These are phyloP conservation scores for Vitellaria paradoxa DNA, from an alignment of 179 eudicot species.

Conservation along the genomic window DNA sequence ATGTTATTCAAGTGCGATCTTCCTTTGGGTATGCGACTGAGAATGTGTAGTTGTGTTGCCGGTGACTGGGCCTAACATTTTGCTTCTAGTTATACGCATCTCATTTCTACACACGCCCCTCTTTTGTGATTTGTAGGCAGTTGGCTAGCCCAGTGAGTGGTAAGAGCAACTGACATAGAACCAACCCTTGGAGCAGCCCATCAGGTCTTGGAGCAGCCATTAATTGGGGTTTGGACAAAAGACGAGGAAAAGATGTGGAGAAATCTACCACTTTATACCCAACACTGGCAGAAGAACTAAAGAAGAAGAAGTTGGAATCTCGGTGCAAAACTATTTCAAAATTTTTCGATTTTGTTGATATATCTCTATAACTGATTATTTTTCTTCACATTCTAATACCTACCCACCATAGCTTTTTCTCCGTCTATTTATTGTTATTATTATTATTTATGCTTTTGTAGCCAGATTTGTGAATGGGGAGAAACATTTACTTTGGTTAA, in stretches of 20 bases:
- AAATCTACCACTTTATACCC: conserved; percentile 58
- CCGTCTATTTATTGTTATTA: no score
- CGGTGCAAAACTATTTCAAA: conserved; percentile 92
- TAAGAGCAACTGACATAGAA: no score
- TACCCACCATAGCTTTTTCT: no score
- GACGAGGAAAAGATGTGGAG: conserved; percentile 58
- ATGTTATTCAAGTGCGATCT: no score
- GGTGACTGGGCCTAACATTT: no score
- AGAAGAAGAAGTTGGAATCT: conserved; percentile 84
- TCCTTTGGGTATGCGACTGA: no score
- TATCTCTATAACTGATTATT: conserved; percentile 33
- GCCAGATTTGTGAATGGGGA: no score
- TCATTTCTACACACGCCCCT: no score
- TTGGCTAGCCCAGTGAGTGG: conserved; percentile 78
- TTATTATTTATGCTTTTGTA: not conserved
- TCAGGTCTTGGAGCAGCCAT: conserved; percentile 98
- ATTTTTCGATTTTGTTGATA: conserved; percentile 87
- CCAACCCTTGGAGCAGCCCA: no score
- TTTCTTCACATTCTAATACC: not conserved
- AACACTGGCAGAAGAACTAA: conserved; percentile 37
- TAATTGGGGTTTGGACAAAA: conserved; percentile 87
- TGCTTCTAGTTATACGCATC: no score
- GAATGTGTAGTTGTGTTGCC: no score
- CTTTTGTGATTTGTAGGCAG: conserved; percentile 65
- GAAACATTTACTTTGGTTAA: no score